phyloP scores from a whole-genome alignment of 192 early-diverging fungal species.

The Podila verticillata region DNA sequence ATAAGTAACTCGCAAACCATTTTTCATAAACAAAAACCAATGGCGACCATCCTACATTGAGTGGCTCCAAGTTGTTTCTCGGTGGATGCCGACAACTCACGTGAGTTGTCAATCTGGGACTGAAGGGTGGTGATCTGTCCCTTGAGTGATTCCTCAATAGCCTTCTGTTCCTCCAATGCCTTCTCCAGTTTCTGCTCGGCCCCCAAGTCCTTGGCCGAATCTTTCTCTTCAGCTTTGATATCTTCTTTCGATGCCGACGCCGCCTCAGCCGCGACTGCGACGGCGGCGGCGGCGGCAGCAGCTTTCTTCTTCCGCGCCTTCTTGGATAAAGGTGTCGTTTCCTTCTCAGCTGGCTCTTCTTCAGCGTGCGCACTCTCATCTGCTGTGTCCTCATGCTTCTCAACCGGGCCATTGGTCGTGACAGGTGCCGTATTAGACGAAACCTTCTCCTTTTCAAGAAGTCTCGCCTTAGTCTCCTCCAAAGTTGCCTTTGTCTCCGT shows the following conservation, averaged over 20 bases:
- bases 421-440: background rate
- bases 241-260: conserved; percentile 20
- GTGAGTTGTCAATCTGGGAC: conserved; percentile 11
- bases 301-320: conserved; percentile 38
- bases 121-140: conserved; percentile 32
- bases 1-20: background rate
- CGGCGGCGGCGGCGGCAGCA: conserved; percentile 11
- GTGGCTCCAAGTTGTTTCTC: conserved; percentile 41
- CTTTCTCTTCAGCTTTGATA: conserved; percentile 3
- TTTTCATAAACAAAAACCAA: background rate
- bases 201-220: conserved; percentile 11
- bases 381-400: conserved; percentile 16
- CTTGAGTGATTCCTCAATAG: conserved; percentile 23
- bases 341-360: conserved; percentile 17
- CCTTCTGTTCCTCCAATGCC: conserved; percentile 35
- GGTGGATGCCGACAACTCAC: conserved; percentile 4
- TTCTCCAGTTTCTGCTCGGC: conserved; percentile 30
- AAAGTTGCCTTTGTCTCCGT: conserved; percentile 6
- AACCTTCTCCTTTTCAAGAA: conserved; percentile 16
- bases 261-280: conserved; percentile 5
- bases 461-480: conserved; percentile 6
- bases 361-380: conserved; percentile 30
- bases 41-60: conserved; percentile 26
- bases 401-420: background rate
- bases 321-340: conserved; percentile 31